Conservation (phyloP, 106 monocot genomes). For the Acorus calamus region DNA sequence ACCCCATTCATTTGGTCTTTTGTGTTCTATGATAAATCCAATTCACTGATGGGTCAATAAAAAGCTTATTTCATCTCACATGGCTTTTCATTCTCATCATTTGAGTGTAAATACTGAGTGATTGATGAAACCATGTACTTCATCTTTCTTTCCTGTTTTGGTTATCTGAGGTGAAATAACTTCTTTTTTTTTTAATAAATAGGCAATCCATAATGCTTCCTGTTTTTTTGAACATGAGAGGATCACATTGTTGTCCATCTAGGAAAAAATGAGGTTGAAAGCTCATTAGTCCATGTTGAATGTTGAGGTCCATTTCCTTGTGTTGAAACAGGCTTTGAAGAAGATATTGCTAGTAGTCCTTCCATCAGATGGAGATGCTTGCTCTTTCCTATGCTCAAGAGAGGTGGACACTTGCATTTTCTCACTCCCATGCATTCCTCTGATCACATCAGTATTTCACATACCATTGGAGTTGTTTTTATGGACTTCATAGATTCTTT, state of each 20-base stretch:
- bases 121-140: constrained; percentile 29
- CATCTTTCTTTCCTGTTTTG: constrained; percentile 41
- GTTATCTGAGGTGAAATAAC: constrained; percentile 6
- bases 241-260: neutral
- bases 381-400: neutral
- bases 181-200: constrained; percentile 15
- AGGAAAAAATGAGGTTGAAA: neutral
- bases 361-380: neutral
- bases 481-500: too few species aligned
- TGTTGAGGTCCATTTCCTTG: constrained; percentile 6
- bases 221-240: constrained; percentile 4
- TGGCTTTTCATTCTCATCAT: constrained; percentile 6
- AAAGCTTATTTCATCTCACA: constrained; percentile 16
- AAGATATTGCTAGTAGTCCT: neutral
- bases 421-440: too few species aligned
- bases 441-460: too few species aligned
- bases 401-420: neutral
- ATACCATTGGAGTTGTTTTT: too few species aligned
- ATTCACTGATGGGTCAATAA: constrained; percentile 37
- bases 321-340: constrained; percentile 2
- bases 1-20: constrained; percentile 31
- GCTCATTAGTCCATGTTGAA: neutral
- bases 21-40: constrained; percentile 37
- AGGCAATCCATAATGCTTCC: constrained; percentile 14
- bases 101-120: constrained; percentile 38